Conservation (phyloP, 129 eudicot genomes). For the Ambrosia trifida region DNA sequence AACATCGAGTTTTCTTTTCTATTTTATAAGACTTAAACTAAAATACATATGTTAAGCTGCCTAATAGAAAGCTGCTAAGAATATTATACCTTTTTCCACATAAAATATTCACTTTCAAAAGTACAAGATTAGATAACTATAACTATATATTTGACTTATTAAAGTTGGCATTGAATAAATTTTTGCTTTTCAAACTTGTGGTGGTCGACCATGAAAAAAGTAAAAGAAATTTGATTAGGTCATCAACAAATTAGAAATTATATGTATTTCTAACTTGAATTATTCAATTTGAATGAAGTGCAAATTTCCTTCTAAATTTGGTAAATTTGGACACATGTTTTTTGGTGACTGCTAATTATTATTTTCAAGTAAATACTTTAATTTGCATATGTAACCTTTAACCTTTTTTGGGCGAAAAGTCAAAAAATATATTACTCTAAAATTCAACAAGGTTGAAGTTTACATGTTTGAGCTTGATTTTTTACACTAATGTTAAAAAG, state of each 20-base stretch:
- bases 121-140: background rate
- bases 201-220: background rate
- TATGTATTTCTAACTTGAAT: background rate
- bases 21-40: too few species aligned
- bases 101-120: background rate
- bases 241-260: background rate
- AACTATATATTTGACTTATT: background rate
- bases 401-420: too few species aligned
- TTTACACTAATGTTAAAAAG: too few species aligned
- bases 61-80: too few species aligned
- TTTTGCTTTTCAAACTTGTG: background rate
- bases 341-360: background rate
- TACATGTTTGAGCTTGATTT: too few species aligned
- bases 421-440: too few species aligned
- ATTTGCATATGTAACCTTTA: too few species aligned
- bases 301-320: background rate
- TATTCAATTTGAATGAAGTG: background rate
- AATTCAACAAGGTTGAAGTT: too few species aligned
- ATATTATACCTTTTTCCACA: too few species aligned
- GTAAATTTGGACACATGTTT: background rate
- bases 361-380: background rate
- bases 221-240: constrained; percentile 3
- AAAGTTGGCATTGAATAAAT: background rate
- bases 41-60: too few species aligned
- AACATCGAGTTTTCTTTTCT: too few species aligned